Percentiles rank a stretch among this genome's conserved stretches.
phyloP scores from a whole-genome alignment of 2,329 filamentous ascomycete genomes.

The Alternaria panax region DNA sequence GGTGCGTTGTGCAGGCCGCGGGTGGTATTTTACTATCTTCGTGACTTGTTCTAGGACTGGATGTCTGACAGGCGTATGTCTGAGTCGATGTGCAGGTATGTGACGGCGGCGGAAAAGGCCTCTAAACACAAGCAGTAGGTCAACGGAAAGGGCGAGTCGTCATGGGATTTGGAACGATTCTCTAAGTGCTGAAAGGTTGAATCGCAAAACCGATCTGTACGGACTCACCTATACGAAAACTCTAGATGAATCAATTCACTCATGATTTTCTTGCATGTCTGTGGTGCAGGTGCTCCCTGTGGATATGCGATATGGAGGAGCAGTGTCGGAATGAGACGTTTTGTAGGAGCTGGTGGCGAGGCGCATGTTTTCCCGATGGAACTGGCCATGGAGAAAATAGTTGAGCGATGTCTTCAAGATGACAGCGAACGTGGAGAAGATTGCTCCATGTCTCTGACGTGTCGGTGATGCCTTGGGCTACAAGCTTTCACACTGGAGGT shows the following conservation, averaged over 20 bases:
- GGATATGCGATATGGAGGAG: neutral
- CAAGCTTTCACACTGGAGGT: neutral
- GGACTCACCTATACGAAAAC: too few species aligned
- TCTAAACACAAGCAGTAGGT: neutral
- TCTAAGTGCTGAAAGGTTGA: too few species aligned
- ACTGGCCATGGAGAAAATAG: neutral
- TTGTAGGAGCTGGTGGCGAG: neutral
- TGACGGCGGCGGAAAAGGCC: constrained; percentile 1
- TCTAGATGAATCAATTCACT: too few species aligned
- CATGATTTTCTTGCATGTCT: too few species aligned
- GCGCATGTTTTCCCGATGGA: neutral
- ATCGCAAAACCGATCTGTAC: too few species aligned
- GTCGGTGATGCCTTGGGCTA: constrained; percentile 4
- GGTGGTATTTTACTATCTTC: too few species aligned
- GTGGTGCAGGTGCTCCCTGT: too few species aligned
- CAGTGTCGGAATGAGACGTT: neutral
- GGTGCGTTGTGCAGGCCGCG: too few species aligned
- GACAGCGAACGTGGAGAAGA: neutral
- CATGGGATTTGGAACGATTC: neutral
- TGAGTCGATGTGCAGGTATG: constrained; percentile 3
- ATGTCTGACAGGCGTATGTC: neutral
- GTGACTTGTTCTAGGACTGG: neutral
- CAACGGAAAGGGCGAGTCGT: neutral
- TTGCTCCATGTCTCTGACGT: constrained; percentile 6
- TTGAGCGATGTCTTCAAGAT: neutral